These are phyloP conservation scores for Mrakia frigida DNA, from an alignment of 768 basidiomycete species.

Conservation along the genomic window DNA sequence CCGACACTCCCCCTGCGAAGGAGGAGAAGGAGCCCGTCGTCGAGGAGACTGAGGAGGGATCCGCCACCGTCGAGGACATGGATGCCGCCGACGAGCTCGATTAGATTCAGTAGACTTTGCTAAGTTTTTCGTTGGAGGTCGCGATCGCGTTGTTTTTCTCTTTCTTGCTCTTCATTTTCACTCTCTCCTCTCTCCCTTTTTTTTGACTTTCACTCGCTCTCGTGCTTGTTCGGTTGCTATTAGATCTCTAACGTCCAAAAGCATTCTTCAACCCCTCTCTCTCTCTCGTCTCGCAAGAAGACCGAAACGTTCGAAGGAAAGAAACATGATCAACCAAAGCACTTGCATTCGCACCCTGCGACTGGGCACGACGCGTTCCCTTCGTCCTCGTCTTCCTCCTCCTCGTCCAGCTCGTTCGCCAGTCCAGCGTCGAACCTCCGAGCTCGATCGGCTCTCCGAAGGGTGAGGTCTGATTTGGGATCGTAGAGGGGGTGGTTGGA, in stretches of 20 bases:
- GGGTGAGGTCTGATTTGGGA: neutral
- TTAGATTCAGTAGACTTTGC: neutral
- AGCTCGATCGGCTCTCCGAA: neutral
- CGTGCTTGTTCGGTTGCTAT: neutral
- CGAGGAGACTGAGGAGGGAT: constrained; percentile 37
- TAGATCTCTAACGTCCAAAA: neutral
- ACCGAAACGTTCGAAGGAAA: too few relatives aligned
- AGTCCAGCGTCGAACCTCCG: neutral
- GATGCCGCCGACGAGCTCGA: constrained; percentile 33
- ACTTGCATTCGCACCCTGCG: constrained; percentile 6
- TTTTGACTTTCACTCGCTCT: constrained; percentile 5
- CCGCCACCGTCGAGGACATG: constrained; percentile 36
- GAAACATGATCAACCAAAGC: constrained; percentile 1
- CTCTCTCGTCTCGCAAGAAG: too few relatives aligned
- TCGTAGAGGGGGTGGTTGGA: constrained; percentile 23
- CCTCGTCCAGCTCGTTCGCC: neutral
- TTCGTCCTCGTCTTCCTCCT: constrained; percentile 11
- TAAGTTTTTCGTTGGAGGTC: neutral
- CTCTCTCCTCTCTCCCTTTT: neutral
- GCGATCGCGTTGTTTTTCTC: neutral
- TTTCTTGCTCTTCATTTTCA: too few relatives aligned
- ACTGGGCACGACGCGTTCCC: constrained; percentile 16
- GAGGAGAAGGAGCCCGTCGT: constrained; percentile 34
- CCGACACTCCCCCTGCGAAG: constrained; percentile 36
- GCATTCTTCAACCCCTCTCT: too few relatives aligned